Evolutionary conservation across 129 eudicot genomes (phyloP).

Genomic region (Lactuca sativa): DNA sequence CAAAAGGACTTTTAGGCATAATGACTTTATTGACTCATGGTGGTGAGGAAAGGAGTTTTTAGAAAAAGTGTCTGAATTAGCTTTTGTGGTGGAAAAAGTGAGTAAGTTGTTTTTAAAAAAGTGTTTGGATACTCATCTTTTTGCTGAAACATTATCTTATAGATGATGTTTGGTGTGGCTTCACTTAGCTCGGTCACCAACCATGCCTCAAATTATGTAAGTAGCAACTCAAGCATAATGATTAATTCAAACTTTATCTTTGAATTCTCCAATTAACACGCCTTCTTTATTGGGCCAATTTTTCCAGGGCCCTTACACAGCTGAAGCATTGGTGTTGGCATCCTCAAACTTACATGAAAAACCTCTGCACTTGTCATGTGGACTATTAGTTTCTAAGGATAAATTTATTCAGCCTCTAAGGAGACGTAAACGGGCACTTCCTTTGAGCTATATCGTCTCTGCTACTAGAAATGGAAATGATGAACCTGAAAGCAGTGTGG

Average conservation of each 20-base stretch:
- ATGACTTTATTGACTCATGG: too few relatives aligned
- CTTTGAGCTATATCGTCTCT: constrained; percentile 31
- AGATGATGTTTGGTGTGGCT: constrained; percentile 46
- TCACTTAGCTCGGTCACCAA: constrained; percentile 31
- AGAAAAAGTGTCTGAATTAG: too few relatives aligned
- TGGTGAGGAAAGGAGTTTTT: too few relatives aligned
- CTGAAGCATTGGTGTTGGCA: constrained; percentile 28
- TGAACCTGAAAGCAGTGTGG: constrained; percentile 37
- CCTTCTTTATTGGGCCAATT: constrained; percentile 5
- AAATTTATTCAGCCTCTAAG: constrained; percentile 7
- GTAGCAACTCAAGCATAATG: constrained; percentile 9
- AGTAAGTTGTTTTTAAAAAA: too few relatives aligned
- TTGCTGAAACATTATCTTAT: constrained; percentile 2
- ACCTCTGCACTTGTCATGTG: constrained; percentile 36
- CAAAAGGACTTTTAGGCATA: too few relatives aligned
- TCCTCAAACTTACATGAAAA: constrained; percentile 41
- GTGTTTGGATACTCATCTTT: not conserved
- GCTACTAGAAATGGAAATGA: constrained; percentile 43
- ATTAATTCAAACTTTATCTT: not conserved
- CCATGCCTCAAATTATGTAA: constrained; percentile 42
- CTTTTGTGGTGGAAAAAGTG: too few relatives aligned
- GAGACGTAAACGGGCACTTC: constrained; percentile 24
- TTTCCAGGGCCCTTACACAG: constrained; percentile 39
- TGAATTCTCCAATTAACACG: not conserved
- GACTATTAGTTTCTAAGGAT: constrained; percentile 27